Conservation (phyloP, 139 green algal genomes). For the Gonium pectorale region DNA sequence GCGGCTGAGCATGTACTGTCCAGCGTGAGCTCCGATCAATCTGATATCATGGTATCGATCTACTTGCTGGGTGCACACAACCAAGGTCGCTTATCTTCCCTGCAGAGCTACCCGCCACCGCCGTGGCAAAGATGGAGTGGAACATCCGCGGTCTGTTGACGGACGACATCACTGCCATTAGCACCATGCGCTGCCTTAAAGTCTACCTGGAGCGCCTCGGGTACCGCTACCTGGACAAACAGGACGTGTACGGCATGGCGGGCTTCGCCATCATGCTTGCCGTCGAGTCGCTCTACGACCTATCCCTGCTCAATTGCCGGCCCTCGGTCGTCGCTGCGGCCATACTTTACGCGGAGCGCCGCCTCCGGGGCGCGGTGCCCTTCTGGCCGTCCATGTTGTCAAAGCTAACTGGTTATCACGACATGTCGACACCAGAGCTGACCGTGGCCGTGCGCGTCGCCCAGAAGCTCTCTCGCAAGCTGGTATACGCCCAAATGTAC, state of each 20-base stretch:
- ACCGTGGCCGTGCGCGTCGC: conserved; percentile 81
- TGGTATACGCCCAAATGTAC: conserved; percentile 55
- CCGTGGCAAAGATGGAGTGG: conserved; percentile 81
- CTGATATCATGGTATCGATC: too few species aligned
- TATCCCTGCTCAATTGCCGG: conserved; percentile 87
- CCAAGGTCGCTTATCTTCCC: too few species aligned
- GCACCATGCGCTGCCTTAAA: conserved; percentile 77
- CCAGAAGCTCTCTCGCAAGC: conserved; percentile 74
- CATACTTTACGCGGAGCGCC: conserved; percentile 84
- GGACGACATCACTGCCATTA: conserved; percentile 75
- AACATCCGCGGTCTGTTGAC: conserved; percentile 65
- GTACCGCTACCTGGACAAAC: conserved; percentile 49
- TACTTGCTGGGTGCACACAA: too few species aligned
- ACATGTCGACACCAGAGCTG: conserved; percentile 84
- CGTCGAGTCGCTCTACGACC: conserved; percentile 75
- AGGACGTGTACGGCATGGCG: conserved; percentile 58
- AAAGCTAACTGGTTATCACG: conserved; percentile 85
- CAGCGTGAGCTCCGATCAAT: too few species aligned
- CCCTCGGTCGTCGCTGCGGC: conserved; percentile 86
- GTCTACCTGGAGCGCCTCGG: conserved; percentile 83
- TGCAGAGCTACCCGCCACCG: conserved; percentile 37
- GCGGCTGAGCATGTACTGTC: too few species aligned
- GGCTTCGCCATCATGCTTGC: conserved; percentile 69
- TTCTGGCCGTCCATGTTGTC: conserved; percentile 89
- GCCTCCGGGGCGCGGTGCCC: conserved; percentile 80